Conservation (phyloP, 2,329 filamentous ascomycete genomes). For the Orbilia javanica region DNA sequence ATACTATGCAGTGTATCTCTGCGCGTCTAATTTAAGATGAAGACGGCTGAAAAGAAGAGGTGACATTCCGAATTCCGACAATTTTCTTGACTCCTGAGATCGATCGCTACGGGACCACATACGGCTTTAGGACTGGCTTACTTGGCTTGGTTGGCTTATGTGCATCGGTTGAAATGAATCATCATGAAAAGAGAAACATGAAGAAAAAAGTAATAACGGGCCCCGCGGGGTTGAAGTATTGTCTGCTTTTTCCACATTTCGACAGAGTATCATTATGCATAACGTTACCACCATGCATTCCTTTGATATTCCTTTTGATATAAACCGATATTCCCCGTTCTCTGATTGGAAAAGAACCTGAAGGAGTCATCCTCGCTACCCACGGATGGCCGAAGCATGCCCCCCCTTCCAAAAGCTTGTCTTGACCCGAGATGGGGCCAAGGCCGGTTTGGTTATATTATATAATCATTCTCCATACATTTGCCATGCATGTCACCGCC, state of each 20-base stretch:
- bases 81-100: not conserved
- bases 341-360: conserved; percentile 15
- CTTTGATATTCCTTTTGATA: not conserved
- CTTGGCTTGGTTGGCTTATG: not conserved
- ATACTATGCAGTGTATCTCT: too few species aligned
- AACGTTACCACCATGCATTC: conserved; percentile 4
- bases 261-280: conserved; percentile 10
- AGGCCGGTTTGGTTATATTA: not conserved
- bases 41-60: not conserved
- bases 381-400: conserved; percentile 34
- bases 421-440: not conserved
- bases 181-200: not conserved
- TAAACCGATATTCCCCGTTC: not conserved
- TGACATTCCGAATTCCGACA: not conserved
- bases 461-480: not conserved
- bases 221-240: conserved; percentile 27
- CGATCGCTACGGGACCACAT: not conserved
- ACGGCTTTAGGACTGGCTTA: not conserved
- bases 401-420: conserved; percentile 35
- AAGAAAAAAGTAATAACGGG: conserved; percentile 22
- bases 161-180: conserved; percentile 13
- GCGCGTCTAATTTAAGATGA: not conserved
- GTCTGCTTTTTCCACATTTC: conserved; percentile 5
- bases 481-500: too few species aligned
- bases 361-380: conserved; percentile 36